Base-by-base conservation (phyloP, 139 green algal genomes). In the Chlamydomonas incerta region DNA sequence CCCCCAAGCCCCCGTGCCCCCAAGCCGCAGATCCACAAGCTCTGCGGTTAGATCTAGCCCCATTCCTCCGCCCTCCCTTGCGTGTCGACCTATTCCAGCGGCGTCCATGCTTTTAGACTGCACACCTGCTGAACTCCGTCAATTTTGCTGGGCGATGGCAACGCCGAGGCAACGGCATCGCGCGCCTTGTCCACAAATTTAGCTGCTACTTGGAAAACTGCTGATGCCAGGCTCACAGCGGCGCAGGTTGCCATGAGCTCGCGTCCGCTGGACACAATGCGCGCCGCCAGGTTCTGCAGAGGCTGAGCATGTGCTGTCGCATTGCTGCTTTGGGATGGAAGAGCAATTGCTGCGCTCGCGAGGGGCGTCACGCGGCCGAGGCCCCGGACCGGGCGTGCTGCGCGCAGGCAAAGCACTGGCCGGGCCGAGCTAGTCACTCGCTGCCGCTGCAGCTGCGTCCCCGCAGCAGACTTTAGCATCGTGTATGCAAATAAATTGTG, bases 131-230 rank as follows among this genome's bases (percentile, higher is more conserved):
- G 18, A 4, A 15, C 52, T 71, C 55, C 71, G 35, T 73, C 80
- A 9, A 88, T 72, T 34, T 70, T 68, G 62, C 77, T 82, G n/a
- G 88, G 66, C 63, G 87, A 62, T 3, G 87, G 90, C 55, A 93
- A 80, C 8, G 73, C 79, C 17, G 77, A 50, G 28, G 52, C 74
- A 11, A 93, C 70, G 3, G 69, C 66, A 5, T 90, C 70, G 1
- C 88, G 82, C 21, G 80, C 80, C 58, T 81, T 85, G 29, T 80
- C 34, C 26, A 88, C 75, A 34, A 34, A 86, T 3, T 18, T 57
- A 1, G 41, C 33, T 28, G 84, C 57, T 3, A 86, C 9, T 31
- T 72, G 66, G 9, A 89, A 17, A 1, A 89, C 70, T 15, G 79
- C 79, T 41, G 31, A 58, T 8, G 46, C 79, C 31, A 85, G 66